Percentiles rank a stretch among this genome's conserved stretches.
phyloP scores from a whole-genome alignment of 108 stramenopile genomes.

The Skeletonema costatum region DNA sequence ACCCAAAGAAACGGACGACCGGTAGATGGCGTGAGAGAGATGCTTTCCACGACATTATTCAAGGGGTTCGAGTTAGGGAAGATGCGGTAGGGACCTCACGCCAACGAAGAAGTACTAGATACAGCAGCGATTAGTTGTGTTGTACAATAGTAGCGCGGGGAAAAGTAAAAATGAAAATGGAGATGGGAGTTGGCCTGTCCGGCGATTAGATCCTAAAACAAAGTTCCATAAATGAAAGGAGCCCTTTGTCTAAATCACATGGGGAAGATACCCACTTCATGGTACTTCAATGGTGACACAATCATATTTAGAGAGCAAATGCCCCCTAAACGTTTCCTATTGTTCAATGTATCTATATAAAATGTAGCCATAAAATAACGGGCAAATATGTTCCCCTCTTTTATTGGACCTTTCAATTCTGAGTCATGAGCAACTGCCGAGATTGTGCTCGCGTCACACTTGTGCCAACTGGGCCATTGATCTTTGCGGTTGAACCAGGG shows the following conservation, averaged over 20 bases:
- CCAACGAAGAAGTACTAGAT: not conserved
- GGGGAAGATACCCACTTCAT: too few species aligned
- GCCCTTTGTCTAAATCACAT: too few species aligned
- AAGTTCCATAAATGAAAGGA: too few species aligned
- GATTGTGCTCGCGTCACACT: not conserved
- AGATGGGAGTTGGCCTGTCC: too few species aligned
- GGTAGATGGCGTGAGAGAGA: conserved; percentile 80
- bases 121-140: not conserved
- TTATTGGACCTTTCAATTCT: not conserved
- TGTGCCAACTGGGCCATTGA: not conserved
- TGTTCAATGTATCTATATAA: too few species aligned
- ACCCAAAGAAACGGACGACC: conserved; percentile 83
- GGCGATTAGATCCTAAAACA: too few species aligned
- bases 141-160: too few species aligned
- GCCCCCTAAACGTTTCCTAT: too few species aligned
- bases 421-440: not conserved
- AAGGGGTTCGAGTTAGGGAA: not conserved
- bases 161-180: not conserved
- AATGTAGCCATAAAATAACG: not conserved
- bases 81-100: not conserved
- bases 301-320: not conserved
- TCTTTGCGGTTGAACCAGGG: not conserved
- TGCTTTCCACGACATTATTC: conserved; percentile 86
- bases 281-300: not conserved
- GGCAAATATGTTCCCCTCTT: not conserved